Base-by-base conservation (phyloP, 495 filamentous ascomycete species). In the Penicillium daleae region DNA sequence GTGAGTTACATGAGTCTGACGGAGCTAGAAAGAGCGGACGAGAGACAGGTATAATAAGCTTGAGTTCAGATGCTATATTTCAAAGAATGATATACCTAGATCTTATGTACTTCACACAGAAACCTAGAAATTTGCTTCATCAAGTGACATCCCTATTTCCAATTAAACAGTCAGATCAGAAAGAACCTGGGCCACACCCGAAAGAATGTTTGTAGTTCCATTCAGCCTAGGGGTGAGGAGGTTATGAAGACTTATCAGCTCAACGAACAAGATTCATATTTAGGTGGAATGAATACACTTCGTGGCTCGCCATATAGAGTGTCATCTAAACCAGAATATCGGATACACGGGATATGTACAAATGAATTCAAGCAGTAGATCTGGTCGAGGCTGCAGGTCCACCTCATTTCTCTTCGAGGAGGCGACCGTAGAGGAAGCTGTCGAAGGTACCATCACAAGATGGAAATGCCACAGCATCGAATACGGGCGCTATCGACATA, bases 401-500 rank as follows among this genome's bases (percentile, higher is more conserved):
- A 13, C 40, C 40, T 44, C 6, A 22, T 2, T 46, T 31, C 6
- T 51, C 26, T 15, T 19, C 1, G 10, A 35, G 27, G 24, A 2
- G 9, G n/a, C 15, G 8, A 0, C 24, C 51, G 3, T 8, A 24
- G 4, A 35, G 9, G 19, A 54, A 35, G 27, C 5, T 21, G 8
- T n/a, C 51, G 32, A 57, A 44, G 24, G 27, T 3, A 58, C 53
- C 22, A 70, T 75, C 74, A 95, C 68, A 90, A 88, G 24, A 97
- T 87, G 64, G 87, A 81, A 57, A 97, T 78, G 8, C 93, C 93
- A 69, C 93, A 96, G 53, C 92, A 88, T 71, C 92, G 86, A 6
- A 96, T 82, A 19, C 87, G 86, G 63, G 87, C 87, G 33, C 85
- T 87, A 70, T 90, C 83, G 4, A 96, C 88, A 60, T 83, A 77